phyloP scores from a whole-genome alignment of 192 early-diverging fungal genomes.

The Mortierella alpina region DNA sequence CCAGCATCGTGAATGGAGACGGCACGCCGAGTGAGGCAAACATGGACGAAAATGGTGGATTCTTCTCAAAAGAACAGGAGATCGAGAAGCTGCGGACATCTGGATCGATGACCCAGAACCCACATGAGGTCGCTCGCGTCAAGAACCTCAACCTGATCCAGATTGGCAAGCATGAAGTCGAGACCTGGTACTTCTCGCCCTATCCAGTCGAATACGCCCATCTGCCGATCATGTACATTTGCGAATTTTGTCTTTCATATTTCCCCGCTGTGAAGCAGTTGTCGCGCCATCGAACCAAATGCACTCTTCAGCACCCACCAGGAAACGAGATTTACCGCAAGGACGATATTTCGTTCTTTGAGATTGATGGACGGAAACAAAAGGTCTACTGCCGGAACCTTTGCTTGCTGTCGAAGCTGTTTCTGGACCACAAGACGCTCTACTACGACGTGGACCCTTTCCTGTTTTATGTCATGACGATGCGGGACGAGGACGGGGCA shows the following conservation, averaged over 20 bases:
- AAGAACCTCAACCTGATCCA: slow-evolving; percentile 95
- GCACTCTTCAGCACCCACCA: slow-evolving; percentile 93
- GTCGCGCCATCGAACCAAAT: slow-evolving; percentile 86
- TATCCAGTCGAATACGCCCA: slow-evolving; percentile 92
- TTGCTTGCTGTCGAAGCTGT: slow-evolving; percentile 94
- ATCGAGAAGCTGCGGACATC: slow-evolving; percentile 92
- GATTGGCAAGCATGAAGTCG: slow-evolving; percentile 92
- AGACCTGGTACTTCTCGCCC: slow-evolving; percentile 99
- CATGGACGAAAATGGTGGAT: slow-evolving; percentile 16
- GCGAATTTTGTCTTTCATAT: slow-evolving; percentile 94
- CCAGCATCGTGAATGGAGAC: slow-evolving; percentile 19
- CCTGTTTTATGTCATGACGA: slow-evolving; percentile 95
- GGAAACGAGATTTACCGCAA: slow-evolving; percentile 99
- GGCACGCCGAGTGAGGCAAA: neutral
- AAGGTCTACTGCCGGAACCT: slow-evolving; percentile 95
- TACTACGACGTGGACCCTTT: slow-evolving; percentile 99
- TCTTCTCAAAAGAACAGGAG: slow-evolving; percentile 95
- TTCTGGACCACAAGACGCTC: slow-evolving; percentile 98
- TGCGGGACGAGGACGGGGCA: slow-evolving; percentile 85
- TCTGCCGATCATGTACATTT: slow-evolving; percentile 86
- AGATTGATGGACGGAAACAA: slow-evolving; percentile 97
- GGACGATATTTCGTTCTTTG: slow-evolving; percentile 94
- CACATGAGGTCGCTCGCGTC: slow-evolving; percentile 92
- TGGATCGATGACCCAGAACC: slow-evolving; percentile 97
- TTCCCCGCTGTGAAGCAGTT: slow-evolving; percentile 80